Conservation (phyloP, 2,329 filamentous ascomycete genomes). For the Colletotrichum magnum region DNA sequence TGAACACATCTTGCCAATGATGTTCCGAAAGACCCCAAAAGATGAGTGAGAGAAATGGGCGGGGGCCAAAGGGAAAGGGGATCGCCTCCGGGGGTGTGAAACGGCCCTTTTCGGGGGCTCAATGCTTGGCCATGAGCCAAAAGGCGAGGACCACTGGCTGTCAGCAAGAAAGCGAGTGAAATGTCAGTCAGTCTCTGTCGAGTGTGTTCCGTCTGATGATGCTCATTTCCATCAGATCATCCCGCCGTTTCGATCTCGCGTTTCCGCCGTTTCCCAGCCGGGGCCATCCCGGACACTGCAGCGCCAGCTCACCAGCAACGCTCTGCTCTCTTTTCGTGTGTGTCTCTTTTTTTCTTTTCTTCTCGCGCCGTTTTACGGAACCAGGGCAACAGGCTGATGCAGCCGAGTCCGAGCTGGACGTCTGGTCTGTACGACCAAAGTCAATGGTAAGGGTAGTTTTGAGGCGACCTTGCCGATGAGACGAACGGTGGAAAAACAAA, state of each 20-base stretch:
- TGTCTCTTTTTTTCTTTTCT: no score
- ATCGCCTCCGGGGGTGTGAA: slow-evolving; percentile 41
- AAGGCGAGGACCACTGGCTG: slow-evolving; percentile 10
- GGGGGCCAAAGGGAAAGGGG: slow-evolving; percentile 12
- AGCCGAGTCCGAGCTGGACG: no score
- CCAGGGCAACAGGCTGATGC: no score
- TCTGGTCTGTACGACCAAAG: no score
- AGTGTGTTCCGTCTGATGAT: slow-evolving; percentile 25
- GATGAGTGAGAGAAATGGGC: neutral
- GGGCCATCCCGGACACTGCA: slow-evolving; percentile 3
- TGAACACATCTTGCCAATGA: no score
- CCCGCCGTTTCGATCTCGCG: slow-evolving; percentile 35
- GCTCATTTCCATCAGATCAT: slow-evolving; percentile 32
- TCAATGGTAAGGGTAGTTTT: no score
- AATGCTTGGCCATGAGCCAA: slow-evolving; percentile 33
- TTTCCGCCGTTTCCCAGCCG: slow-evolving; percentile 9
- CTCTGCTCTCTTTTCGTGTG: no score
- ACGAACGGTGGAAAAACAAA: neutral
- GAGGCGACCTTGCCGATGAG: neutral
- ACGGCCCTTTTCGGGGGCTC: slow-evolving; percentile 29
- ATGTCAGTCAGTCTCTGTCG: neutral
- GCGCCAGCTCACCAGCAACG: neutral
- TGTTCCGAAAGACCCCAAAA: no score
- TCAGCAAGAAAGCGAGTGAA: neutral
- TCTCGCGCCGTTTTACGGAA: no score